These are phyloP conservation scores for Kuraishia borneana DNA, from an alignment of 805 yeast species.

Conservation along the genomic window DNA sequence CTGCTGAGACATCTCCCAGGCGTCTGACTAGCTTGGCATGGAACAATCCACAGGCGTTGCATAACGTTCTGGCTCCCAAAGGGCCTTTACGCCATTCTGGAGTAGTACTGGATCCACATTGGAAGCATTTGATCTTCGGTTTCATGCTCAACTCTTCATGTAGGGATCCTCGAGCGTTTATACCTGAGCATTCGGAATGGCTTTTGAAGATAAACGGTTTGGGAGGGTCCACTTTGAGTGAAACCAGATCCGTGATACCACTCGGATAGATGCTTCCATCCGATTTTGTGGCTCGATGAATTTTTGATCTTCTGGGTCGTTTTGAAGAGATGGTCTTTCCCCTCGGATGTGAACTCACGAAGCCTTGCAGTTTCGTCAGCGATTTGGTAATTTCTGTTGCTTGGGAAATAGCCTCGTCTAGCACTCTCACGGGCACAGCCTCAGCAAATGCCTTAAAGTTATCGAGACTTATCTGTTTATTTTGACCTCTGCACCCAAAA, in stretches of 20 bases:
- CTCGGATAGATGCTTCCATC: background rate
- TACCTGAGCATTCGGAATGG: slow-evolving; percentile 4
- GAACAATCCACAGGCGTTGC: slow-evolving; percentile 89
- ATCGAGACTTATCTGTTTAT: background rate
- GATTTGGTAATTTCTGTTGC: background rate
- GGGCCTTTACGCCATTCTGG: slow-evolving; percentile 97
- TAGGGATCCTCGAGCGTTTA: slow-evolving; percentile 19
- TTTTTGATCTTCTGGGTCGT: background rate
- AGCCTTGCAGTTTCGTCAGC: background rate
- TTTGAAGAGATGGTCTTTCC: background rate
- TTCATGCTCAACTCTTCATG: slow-evolving; percentile 22
- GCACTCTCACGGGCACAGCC: background rate
- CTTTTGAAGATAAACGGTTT: slow-evolving; percentile 11
- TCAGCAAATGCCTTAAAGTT: background rate
- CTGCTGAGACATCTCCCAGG: slow-evolving; percentile 31
- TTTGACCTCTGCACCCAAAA: too few species aligned
- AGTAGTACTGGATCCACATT: slow-evolving; percentile 64
- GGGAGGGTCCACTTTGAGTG: slow-evolving; percentile 19
- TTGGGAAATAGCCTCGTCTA: background rate
- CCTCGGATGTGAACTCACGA: background rate
- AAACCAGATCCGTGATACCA: slow-evolving; percentile 10
- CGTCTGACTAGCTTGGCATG: slow-evolving; percentile 48
- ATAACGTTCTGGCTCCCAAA: slow-evolving; percentile 65
- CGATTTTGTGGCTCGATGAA: background rate
- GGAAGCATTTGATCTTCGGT: slow-evolving; percentile 33